These are phyloP conservation scores for Gynostemma pentaphyllum DNA, from an alignment of 306 rosid genomes.

Conservation along the genomic window DNA sequence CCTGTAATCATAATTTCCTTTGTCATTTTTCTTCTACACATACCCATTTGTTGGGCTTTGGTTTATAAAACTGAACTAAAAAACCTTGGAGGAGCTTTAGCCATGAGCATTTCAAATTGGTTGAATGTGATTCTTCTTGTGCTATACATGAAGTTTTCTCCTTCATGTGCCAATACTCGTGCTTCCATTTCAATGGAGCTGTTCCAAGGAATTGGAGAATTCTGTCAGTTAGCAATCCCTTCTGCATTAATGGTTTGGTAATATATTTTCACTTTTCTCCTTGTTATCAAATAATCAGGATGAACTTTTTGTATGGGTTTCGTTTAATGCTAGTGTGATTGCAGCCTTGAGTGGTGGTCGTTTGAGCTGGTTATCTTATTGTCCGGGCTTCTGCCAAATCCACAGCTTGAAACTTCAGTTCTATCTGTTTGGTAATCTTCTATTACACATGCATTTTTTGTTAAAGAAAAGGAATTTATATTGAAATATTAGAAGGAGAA, in stretches of 20 bases:
- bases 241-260: conserved; percentile 74
- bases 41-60: conserved; percentile 58
- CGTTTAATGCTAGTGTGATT: background rate
- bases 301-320: background rate
- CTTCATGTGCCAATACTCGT: conserved; percentile 20
- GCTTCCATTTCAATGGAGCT: conserved; percentile 27
- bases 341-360: conserved; percentile 16
- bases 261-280: background rate
- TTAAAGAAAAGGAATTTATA: background rate
- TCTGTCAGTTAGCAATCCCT: conserved; percentile 55
- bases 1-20: conserved; percentile 50
- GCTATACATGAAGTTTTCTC: conserved; percentile 37
- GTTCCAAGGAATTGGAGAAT: conserved; percentile 40
- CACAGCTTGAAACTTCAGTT: conserved; percentile 72
- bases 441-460: background rate
- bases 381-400: conserved; percentile 73
- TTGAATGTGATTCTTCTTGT: conserved; percentile 40
- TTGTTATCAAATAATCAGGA: background rate
- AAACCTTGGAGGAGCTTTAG: conserved; percentile 61
- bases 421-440: conserved; percentile 48
- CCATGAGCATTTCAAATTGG: conserved; percentile 61
- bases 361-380: conserved; percentile 19
- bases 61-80: conserved; percentile 43
- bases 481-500: background rate
- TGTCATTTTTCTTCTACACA: conserved; percentile 27